Percentiles rank a stretch among this genome's conserved stretches.
These are phyloP conservation scores for Trichaptum fuscoviolaceum DNA, from an alignment of 768 basidiomycete species.

Conservation along the genomic window DNA sequence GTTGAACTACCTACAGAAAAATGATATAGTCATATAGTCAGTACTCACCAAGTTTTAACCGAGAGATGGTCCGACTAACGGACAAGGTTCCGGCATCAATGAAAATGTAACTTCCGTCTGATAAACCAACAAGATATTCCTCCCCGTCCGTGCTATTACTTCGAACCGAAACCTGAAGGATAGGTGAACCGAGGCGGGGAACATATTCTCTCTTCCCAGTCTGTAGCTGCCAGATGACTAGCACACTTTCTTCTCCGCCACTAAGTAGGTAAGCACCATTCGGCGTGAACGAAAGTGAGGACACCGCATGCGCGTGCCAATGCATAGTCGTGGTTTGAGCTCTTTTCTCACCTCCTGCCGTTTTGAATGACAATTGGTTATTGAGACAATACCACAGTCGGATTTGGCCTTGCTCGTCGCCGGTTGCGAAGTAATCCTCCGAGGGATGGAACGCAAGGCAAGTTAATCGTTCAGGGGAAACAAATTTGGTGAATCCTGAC, in stretches of 20 bases:
- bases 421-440: conserved; percentile 94
- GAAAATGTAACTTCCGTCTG: conserved; percentile 77
- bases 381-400: conserved; percentile 91
- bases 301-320: conserved; percentile 96
- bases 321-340: conserved; percentile 84
- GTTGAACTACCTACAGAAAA: conserved; percentile 1
- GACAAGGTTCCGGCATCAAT: conserved; percentile 68
- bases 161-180: conserved; percentile 57
- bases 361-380: conserved; percentile 42
- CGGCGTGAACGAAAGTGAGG: conserved; percentile 77
- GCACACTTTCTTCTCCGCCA: conserved; percentile 91
- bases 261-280: conserved; percentile 92
- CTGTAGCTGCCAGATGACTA: conserved; percentile 97
- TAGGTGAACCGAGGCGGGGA: conserved; percentile 85
- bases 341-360: conserved; percentile 65
- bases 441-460: conserved; percentile 84
- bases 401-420: conserved; percentile 80
- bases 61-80: conserved; percentile 65
- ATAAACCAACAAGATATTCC: conserved; percentile 80
- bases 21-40: conserved; percentile 11
- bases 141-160: conserved; percentile 47
- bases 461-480: conserved; percentile 73
- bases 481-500: conserved; percentile 76
- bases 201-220: conserved; percentile 88
- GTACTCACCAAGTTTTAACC: conserved; percentile 69